A percentile compares a stretch with the other conserved stretches of the same genome.
Conservation (phyloP, 768 basidiomycete genomes). For the Termitomyces sp. region DNA sequence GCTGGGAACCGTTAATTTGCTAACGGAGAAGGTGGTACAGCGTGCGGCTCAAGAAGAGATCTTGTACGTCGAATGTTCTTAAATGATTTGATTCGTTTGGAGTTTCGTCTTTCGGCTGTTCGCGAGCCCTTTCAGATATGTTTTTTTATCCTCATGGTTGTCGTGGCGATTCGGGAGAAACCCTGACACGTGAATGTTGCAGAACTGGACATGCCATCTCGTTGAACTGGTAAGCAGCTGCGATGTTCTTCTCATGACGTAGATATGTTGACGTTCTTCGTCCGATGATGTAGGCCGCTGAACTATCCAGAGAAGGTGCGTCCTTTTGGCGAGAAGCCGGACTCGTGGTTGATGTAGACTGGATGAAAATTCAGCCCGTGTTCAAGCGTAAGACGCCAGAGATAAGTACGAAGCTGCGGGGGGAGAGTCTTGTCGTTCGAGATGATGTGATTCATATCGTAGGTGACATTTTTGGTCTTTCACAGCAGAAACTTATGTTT, state of each 20-base stretch:
- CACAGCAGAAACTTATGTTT: background rate
- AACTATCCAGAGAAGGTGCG: slow-evolving; percentile 59
- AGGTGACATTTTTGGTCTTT: background rate
- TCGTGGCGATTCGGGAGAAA: background rate
- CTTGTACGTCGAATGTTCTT: slow-evolving; percentile 19
- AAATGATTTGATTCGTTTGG: background rate
- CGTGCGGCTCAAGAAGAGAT: slow-evolving; percentile 53
- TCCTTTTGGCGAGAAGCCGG: background rate
- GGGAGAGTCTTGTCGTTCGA: slow-evolving; percentile 22
- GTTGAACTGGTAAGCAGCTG: slow-evolving; percentile 50
- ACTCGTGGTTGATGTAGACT: background rate
- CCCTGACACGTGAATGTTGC: background rate
- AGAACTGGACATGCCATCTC: slow-evolving; percentile 51
- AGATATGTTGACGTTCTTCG: background rate
- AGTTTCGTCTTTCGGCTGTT: background rate
- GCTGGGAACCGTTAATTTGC: slow-evolving; percentile 59
- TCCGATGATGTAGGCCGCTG: slow-evolving; percentile 42
- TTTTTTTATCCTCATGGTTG: background rate
- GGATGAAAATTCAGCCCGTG: slow-evolving; percentile 36
- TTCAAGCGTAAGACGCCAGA: slow-evolving; percentile 51
- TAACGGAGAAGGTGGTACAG: slow-evolving; percentile 60
- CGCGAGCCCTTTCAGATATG: background rate
- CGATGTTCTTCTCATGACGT: background rate
- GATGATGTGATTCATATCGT: slow-evolving; percentile 58
- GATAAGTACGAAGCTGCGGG: slow-evolving; percentile 32